phyloP scores from a whole-genome alignment of 169 alveolate species.

The Eimeria tenella region DNA sequence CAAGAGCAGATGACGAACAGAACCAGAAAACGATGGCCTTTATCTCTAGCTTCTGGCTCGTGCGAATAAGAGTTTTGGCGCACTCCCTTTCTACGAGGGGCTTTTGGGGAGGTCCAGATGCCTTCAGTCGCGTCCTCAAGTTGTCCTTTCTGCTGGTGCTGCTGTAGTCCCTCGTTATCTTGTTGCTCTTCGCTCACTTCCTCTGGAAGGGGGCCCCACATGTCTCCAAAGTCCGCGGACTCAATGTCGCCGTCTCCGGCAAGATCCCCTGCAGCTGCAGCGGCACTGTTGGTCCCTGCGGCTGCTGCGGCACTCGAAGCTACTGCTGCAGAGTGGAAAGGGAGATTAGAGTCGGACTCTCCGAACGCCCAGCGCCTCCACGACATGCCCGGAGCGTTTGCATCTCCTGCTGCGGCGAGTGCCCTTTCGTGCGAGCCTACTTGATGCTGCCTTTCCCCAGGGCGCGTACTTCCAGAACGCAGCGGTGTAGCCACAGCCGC shows the following conservation, averaged over 20 bases:
- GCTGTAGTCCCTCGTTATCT: not conserved
- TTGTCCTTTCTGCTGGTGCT: not conserved
- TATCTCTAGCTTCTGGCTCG: no score
- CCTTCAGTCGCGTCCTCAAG: not conserved
- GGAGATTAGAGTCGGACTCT: not conserved
- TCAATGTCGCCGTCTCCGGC: not conserved
- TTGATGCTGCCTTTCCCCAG: slow-evolving; percentile 35
- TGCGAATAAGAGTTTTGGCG: not conserved
- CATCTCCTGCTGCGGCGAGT: slow-evolving; percentile 44
- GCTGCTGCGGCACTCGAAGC: slow-evolving; percentile 42
- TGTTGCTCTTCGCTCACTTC: not conserved
- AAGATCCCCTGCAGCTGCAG: not conserved
- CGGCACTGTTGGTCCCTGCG: not conserved
- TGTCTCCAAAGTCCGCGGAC: slow-evolving; percentile 55
- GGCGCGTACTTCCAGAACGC: slow-evolving; percentile 24
- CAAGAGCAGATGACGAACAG: not conserved
- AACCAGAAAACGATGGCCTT: no score
- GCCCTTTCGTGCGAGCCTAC: slow-evolving; percentile 56
- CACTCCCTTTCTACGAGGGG: slow-evolving; percentile 17
- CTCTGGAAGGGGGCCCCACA: slow-evolving; percentile 60
- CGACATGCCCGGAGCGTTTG: slow-evolving; percentile 62
- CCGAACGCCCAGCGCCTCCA: slow-evolving; percentile 69
- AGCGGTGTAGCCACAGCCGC: slow-evolving; percentile 60
- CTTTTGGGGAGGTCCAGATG: not conserved
- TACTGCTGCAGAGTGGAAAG: slow-evolving; percentile 32